These are phyloP conservation scores for Bimuria novae-zelandiae DNA, from an alignment of 2,329 filamentous ascomycete species.

Conservation along the genomic window DNA sequence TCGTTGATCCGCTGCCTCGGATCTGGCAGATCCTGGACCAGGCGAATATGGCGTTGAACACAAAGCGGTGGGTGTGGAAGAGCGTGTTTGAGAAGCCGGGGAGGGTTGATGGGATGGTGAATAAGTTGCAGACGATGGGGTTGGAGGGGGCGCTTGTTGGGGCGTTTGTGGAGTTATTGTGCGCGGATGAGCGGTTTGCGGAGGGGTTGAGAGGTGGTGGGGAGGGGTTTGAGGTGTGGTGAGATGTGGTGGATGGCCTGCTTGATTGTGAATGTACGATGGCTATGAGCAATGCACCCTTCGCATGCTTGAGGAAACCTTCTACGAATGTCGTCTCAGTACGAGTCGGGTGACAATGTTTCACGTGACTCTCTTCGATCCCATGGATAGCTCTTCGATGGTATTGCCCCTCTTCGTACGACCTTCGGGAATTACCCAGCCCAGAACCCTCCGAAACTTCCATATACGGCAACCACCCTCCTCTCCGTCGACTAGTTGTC, in stretches of 20 bases:
- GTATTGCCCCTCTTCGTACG: no score
- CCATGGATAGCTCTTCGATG: no score
- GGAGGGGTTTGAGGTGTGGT: slow-evolving; percentile 6
- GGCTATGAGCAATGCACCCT: neutral
- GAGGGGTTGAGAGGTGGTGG: neutral
- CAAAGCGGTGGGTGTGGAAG: slow-evolving; percentile 37
- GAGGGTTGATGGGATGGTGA: slow-evolving; percentile 13
- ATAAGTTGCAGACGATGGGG: slow-evolving; percentile 22
- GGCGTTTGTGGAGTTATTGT: slow-evolving; percentile 25
- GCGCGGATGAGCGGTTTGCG: slow-evolving; percentile 27
- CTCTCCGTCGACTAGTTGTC: no score
- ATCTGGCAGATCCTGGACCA: slow-evolving; percentile 38
- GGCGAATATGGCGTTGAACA: slow-evolving; percentile 35
- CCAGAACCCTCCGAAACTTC: no score
- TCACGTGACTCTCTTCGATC: no score
- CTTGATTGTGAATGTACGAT: neutral
- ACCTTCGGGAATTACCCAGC: no score
- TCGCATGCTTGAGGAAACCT: neutral
- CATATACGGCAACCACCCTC: no score
- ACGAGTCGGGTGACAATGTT: no score
- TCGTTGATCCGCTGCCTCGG: slow-evolving; percentile 36
- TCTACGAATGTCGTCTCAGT: no score
- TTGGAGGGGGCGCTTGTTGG: slow-evolving; percentile 20
- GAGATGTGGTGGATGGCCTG: neutral
- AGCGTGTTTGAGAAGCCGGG: slow-evolving; percentile 4